phyloP scores from a whole-genome alignment of 2,329 filamentous ascomycete species.

The Colletotrichum trifolii region DNA sequence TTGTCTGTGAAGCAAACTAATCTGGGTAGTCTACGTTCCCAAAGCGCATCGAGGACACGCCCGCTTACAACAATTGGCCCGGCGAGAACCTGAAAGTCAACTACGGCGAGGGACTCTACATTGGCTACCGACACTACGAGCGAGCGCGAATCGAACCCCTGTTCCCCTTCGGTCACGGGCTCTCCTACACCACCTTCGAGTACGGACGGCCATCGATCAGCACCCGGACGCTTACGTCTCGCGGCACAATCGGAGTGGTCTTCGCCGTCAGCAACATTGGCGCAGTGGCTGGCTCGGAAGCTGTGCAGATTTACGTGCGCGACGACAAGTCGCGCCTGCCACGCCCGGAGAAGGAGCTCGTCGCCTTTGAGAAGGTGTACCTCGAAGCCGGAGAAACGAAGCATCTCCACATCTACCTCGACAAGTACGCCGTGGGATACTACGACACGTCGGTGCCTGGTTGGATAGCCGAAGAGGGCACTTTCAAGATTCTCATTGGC shows the following conservation, averaged over 20 bases:
- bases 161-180: slow-evolving; percentile 79
- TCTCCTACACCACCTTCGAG: slow-evolving; percentile 78
- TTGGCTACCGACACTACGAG: slow-evolving; percentile 81
- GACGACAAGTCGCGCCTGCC: slow-evolving; percentile 72
- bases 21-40: slow-evolving; percentile 71
- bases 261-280: slow-evolving; percentile 68
- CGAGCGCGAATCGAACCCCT: slow-evolving; percentile 67
- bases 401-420: slow-evolving; percentile 57
- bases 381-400: slow-evolving; percentile 67
- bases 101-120: slow-evolving; percentile 79
- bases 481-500: slow-evolving; percentile 70
- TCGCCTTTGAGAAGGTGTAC: slow-evolving; percentile 74
- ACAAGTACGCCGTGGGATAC: slow-evolving; percentile 67
- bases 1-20: not conserved
- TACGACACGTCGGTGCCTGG: slow-evolving; percentile 68
- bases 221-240: slow-evolving; percentile 50
- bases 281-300: slow-evolving; percentile 66
- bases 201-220: slow-evolving; percentile 68
- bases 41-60: slow-evolving; percentile 70
- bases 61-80: slow-evolving; percentile 78
- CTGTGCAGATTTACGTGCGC: slow-evolving; percentile 75
- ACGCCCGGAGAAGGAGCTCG: slow-evolving; percentile 76
- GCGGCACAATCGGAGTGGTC: slow-evolving; percentile 56
- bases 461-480: slow-evolving; percentile 75
- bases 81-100: slow-evolving; percentile 75